Evolutionary conservation across 1,284 basidiomycete genomes (phyloP).

Genomic region (Ceratobasidium sp.): DNA sequence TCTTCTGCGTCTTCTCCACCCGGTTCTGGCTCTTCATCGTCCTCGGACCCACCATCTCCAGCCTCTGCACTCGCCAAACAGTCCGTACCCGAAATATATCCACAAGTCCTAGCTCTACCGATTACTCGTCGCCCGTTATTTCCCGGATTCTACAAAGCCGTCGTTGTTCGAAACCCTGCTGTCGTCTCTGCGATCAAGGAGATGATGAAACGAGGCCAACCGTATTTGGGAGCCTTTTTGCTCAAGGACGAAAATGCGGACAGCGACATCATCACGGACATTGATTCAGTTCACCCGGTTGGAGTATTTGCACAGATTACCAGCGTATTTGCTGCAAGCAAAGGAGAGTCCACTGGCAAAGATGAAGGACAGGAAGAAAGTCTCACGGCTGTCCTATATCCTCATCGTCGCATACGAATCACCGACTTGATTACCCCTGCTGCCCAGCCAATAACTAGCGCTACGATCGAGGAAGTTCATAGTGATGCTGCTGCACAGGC

Average conservation of each 20-base stretch:
- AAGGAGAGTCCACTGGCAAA: slow-evolving; percentile 54
- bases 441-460: slow-evolving; percentile 43
- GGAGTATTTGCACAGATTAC: slow-evolving; percentile 99
- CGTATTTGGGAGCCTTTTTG: slow-evolving; percentile 96
- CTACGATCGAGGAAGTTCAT: slow-evolving; percentile 58
- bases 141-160: slow-evolving; percentile 98
- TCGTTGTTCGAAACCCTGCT: slow-evolving; percentile 86
- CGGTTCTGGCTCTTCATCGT: slow-evolving; percentile 39
- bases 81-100: slow-evolving; percentile 86
- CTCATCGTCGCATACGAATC: slow-evolving; percentile 90
- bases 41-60: slow-evolving; percentile 30
- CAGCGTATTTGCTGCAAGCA: slow-evolving; percentile 81
- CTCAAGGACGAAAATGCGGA: slow-evolving; percentile 95
- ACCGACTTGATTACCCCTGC: slow-evolving; percentile 70
- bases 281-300: slow-evolving; percentile 89
- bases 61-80: slow-evolving; percentile 77
- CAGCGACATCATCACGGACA: slow-evolving; percentile 89
- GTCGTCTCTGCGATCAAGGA: slow-evolving; percentile 97
- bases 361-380: slow-evolving; percentile 75
- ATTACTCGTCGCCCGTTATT: slow-evolving; percentile 96
- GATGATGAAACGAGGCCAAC: slow-evolving; percentile 95
- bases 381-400: slow-evolving; percentile 93
- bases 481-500: slow-evolving; percentile 52
- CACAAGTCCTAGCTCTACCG: slow-evolving; percentile 93
- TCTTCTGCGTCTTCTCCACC: slow-evolving; percentile 38